These are phyloP conservation scores for Quercus cerris DNA, from an alignment of 306 rosid genomes.

Conservation along the genomic window DNA sequence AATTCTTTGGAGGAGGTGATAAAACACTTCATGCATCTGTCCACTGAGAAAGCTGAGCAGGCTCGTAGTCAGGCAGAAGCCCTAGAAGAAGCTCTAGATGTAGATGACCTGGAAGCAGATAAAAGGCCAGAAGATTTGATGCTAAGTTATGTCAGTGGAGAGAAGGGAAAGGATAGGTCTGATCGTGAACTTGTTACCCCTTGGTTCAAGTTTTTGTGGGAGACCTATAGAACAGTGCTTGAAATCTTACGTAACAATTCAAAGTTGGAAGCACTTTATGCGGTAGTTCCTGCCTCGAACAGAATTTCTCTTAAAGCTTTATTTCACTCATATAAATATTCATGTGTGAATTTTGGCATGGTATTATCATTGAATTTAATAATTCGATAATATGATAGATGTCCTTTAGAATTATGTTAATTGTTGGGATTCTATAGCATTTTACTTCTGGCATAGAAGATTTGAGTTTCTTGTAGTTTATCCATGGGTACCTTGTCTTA, in stretches of 20 bases:
- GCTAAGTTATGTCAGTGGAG: slow-evolving; percentile 96
- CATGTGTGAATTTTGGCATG: background rate
- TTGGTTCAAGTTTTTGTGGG: slow-evolving; percentile 98
- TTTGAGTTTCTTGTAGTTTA: background rate
- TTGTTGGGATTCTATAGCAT: background rate
- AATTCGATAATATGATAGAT: background rate
- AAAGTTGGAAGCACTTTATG: slow-evolving; percentile 88
- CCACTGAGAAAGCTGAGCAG: slow-evolving; percentile 98
- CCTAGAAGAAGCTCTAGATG: slow-evolving; percentile 90
- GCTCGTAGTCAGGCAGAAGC: slow-evolving; percentile 96
- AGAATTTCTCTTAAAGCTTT: background rate
- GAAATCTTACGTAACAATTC: slow-evolving; percentile 91
- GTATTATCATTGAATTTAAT: background rate
- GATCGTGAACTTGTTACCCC: slow-evolving; percentile 96
- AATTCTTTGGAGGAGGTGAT: slow-evolving; percentile 94
- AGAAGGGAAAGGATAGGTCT: slow-evolving; percentile 93
- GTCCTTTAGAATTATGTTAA: background rate
- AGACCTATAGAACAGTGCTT: slow-evolving; percentile 96
- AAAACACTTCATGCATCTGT: slow-evolving; percentile 92
- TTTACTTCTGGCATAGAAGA: background rate
- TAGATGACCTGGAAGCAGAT: slow-evolving; percentile 95
- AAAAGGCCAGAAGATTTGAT: slow-evolving; percentile 95
- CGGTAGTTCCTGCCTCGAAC: slow-evolving; percentile 42
- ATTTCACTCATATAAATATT: background rate
- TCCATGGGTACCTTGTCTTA: background rate